Evolutionary conservation across 2,329 filamentous ascomycete genomes (phyloP).

Genomic region (Orbilia oligospora): DNA sequence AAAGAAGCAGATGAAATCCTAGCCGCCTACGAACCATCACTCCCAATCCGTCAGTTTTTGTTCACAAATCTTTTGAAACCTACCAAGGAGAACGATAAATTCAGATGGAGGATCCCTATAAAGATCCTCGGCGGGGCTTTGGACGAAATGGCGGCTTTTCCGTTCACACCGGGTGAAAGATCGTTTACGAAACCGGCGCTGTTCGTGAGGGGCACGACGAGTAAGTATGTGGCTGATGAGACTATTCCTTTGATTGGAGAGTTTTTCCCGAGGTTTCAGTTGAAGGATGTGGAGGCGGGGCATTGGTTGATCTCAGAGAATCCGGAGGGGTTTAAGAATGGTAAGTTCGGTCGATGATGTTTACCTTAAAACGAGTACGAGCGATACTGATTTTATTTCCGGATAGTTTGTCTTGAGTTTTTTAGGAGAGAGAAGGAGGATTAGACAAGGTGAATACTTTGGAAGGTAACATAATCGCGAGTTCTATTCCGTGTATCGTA

Average conservation of each 20-base stretch:
- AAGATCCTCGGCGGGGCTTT: constrained; percentile 77
- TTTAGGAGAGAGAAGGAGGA: constrained; percentile 53
- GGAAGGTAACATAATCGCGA: constrained; percentile 6
- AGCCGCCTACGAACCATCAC: constrained; percentile 78
- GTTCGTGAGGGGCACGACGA: constrained; percentile 83
- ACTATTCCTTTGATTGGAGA: constrained; percentile 81
- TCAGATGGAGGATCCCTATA: constrained; percentile 79
- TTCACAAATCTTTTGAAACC: constrained; percentile 83
- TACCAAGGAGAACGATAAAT: constrained; percentile 72
- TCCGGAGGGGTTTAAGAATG: constrained; percentile 81
- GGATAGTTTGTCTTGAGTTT: constrained; percentile 50
- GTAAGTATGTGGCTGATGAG: constrained; percentile 85
- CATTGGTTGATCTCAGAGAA: constrained; percentile 94
- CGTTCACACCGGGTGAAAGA: constrained; percentile 78
- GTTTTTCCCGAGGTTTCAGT: constrained; percentile 83
- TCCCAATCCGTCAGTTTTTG: constrained; percentile 89
- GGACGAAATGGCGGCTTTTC: constrained; percentile 87
- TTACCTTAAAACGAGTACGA: not conserved
- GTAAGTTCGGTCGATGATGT: constrained; percentile 69
- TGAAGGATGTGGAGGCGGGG: constrained; percentile 82
- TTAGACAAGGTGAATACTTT: not conserved
- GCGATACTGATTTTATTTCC: not conserved
- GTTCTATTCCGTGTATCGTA: constrained; percentile 49
- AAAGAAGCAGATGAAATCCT: constrained; percentile 86
- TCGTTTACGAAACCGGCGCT: constrained; percentile 83